Conservation (phyloP, 495 filamentous ascomycete species). For the Cladorrhinum samala region DNA sequence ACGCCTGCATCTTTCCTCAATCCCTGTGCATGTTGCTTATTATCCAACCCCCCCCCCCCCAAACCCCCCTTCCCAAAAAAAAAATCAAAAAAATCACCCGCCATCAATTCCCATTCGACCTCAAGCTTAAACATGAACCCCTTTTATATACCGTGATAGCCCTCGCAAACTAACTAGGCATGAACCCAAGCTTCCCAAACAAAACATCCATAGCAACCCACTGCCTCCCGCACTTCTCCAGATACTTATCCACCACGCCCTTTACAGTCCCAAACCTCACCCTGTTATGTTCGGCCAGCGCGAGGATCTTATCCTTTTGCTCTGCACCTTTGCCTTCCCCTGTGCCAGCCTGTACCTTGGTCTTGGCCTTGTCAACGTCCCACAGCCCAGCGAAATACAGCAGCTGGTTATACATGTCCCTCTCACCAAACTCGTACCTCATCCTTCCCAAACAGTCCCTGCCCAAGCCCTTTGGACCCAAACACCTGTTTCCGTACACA, state of each 20-base stretch:
- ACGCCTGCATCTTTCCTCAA: too few relatives aligned
- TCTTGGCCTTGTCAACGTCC: conserved; percentile 79
- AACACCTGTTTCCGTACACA: conserved; percentile 84
- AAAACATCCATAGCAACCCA: conserved; percentile 96
- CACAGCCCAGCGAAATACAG: conserved; percentile 80
- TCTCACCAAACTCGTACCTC: conserved; percentile 82
- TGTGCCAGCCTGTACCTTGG: conserved; percentile 34
- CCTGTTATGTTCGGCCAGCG: conserved; percentile 74
- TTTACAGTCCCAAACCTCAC: conserved; percentile 67
- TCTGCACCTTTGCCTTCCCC: conserved; percentile 34
- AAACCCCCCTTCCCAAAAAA: too few relatives aligned
- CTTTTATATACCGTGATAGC: too few relatives aligned
- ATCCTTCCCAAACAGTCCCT: conserved; percentile 81
- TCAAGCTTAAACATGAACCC: too few relatives aligned
- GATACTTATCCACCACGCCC: conserved; percentile 74
- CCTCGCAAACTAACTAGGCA: too few relatives aligned
- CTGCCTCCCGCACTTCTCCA: conserved; percentile 88
- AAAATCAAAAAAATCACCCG: too few relatives aligned
- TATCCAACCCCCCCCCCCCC: too few relatives aligned
- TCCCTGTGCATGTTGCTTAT: too few relatives aligned
- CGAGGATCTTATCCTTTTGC: conserved; percentile 49
- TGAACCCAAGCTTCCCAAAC: conserved; percentile 57
- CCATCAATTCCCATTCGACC: too few relatives aligned
- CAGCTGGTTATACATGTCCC: conserved; percentile 88
- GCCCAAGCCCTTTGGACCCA: conserved; percentile 77